Conservation (phyloP, 495 filamentous ascomycete genomes). For the Lasiosphaeria miniovina region DNA sequence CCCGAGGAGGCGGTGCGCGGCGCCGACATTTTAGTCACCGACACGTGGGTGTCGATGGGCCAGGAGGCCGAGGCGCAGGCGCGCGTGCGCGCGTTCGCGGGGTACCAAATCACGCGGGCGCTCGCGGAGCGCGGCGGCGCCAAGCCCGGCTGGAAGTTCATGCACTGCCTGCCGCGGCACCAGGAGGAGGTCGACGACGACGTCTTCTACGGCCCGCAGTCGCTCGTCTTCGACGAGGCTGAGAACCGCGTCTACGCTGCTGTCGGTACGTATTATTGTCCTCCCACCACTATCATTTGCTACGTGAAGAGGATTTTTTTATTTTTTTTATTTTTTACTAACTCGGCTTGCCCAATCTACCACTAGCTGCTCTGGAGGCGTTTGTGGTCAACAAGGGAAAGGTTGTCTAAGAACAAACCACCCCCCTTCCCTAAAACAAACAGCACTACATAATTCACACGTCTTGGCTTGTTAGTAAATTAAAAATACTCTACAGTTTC, state of each 20-base stretch:
- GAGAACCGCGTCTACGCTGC: slow-evolving; percentile 94
- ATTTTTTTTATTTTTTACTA: too few relatives aligned
- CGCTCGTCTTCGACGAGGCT: slow-evolving; percentile 86
- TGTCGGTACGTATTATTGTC: slow-evolving; percentile 51
- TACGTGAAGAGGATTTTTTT: too few relatives aligned
- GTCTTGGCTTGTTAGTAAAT: background rate
- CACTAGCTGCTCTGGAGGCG: slow-evolving; percentile 69
- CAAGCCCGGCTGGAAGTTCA: slow-evolving; percentile 90
- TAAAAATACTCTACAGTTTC: background rate
- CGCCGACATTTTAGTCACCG: slow-evolving; percentile 88
- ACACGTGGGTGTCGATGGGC: slow-evolving; percentile 98
- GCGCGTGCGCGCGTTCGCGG: slow-evolving; percentile 75
- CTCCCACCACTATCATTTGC: too few relatives aligned
- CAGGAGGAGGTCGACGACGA: slow-evolving; percentile 91
- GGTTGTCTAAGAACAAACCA: slow-evolving; percentile 30
- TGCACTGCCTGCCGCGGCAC: slow-evolving; percentile 97
- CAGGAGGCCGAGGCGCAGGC: slow-evolving; percentile 80
- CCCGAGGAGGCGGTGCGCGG: slow-evolving; percentile 87
- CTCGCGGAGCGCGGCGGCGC: slow-evolving; percentile 82
- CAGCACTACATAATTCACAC: slow-evolving; percentile 5
- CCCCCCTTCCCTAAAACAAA: slow-evolving; percentile 5
- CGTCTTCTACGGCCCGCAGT: slow-evolving; percentile 81
- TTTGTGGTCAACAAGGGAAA: slow-evolving; percentile 91
- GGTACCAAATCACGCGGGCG: slow-evolving; percentile 84
- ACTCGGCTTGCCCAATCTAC: background rate